Evolutionary conservation across 2,329 filamentous ascomycete species (phyloP), one percentile per base, ranked within the genome.

Genomic region (Magnaporthiopsis rhizophila): DNA sequence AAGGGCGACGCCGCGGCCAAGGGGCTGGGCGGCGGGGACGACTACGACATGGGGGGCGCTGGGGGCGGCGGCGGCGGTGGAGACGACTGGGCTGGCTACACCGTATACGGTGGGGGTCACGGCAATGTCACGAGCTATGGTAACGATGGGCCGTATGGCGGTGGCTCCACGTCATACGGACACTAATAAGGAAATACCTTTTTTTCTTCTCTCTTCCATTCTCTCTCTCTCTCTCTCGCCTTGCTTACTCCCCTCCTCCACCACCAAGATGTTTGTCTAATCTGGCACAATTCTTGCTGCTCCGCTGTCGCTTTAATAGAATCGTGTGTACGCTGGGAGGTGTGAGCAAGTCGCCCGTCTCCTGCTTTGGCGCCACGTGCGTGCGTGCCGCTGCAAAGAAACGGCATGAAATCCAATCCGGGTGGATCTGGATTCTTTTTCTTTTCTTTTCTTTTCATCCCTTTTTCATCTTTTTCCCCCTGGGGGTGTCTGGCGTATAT

Each of bases 1-100:
- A 50, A 63, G 32, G 34, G 56, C 8, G 61, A 63, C 28, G 24
- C 57, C 57, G 56, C 56, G 30, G 53, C 50, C 53, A 63, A 63
- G 57, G 62, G 62, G 5, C 50, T 59, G 56, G 62, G 62, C 66
- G 84, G 86, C 38, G 76, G 89, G 69, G 81, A 82, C 36, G 72
- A 74, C 61, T 80, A 79, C 69, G 76, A 79, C 64, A 83, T 84
- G 68, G 74, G 77, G 66, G 80, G 80, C 64, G 77, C 77, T n/a
- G 67, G 67, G 18, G 63, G 62, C 26, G 65, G 61, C 38, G 71
- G 68, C 61, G 71, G 68, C 61, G 68, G 82, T 67, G 85, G 83
- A 67, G 83, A 83, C 65, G 85, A 85, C 68, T 90, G 87, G 71
- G 88, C 88, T 13, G 86, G 88, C 77, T 85, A 81, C 73, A 67